Conservation (phyloP, 768 basidiomycete genomes). For the Piloderma croceum region DNA sequence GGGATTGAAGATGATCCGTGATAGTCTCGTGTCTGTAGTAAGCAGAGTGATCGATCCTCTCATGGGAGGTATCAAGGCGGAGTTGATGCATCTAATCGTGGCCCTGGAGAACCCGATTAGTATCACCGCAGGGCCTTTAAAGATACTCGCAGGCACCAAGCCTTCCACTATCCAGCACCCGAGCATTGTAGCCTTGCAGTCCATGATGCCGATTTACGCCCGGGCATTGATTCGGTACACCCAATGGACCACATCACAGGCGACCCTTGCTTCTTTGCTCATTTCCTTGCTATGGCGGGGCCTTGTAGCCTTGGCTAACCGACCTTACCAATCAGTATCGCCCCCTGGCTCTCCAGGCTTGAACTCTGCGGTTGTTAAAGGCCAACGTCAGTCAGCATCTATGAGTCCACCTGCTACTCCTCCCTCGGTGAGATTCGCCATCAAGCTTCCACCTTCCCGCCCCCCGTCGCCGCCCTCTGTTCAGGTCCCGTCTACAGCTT, state of each 20-base stretch:
- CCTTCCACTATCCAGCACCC: conserved; percentile 39
- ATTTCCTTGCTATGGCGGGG: conserved; percentile 73
- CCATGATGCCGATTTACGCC: conserved; percentile 57
- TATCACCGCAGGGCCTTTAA: conserved; percentile 7
- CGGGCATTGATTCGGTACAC: conserved; percentile 55
- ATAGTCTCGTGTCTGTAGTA: conserved; percentile 63
- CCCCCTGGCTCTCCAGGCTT: conserved; percentile 33
- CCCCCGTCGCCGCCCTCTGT: conserved; percentile 55
- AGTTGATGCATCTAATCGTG: conserved; percentile 56
- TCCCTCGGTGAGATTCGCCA: conserved; percentile 52
- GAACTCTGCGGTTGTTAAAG: conserved; percentile 26
- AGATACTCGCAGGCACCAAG: conserved; percentile 24
- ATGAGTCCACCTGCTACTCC: conserved; percentile 53
- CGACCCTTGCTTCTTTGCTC: conserved; percentile 60
- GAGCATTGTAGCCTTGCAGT: conserved; percentile 53
- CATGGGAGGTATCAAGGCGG: conserved; percentile 53
- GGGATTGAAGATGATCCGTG: conserved; percentile 62
- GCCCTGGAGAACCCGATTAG: conserved; percentile 48
- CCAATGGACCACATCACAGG: conserved; percentile 47
- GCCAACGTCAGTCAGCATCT: conserved; percentile 36
- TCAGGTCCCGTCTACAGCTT: conserved; percentile 35
- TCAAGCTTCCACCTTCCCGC: conserved; percentile 62
- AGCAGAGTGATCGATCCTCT: conserved; percentile 63
- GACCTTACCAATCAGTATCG: conserved; percentile 31
- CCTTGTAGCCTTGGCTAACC: conserved; percentile 63